Evolutionary conservation across 2,329 filamentous ascomycete genomes (phyloP).

Genomic region (Pseudogymnoascus sp.): DNA sequence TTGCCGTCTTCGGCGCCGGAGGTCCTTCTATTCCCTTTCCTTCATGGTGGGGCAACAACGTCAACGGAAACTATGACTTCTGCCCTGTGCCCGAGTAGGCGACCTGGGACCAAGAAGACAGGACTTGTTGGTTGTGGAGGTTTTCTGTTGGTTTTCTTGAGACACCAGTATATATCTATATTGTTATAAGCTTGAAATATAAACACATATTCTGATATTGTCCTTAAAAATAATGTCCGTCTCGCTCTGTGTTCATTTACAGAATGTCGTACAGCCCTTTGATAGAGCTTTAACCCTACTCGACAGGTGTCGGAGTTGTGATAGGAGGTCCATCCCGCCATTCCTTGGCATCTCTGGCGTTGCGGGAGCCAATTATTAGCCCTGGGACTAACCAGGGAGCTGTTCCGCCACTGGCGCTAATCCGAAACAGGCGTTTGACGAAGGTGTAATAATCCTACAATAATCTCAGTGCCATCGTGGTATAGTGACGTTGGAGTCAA

Average conservation of each 20-base stretch:
- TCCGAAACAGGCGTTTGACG: neutral
- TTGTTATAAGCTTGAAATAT: neutral
- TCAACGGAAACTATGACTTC: conserved; percentile 23
- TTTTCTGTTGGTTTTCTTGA: neutral
- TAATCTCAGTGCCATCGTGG: neutral
- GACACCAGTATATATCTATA: neutral
- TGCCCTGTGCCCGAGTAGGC: conserved; percentile 16
- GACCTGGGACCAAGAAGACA: neutral
- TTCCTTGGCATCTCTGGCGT: neutral
- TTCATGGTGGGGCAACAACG: conserved; percentile 32
- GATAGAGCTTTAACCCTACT: neutral
- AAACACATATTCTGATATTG: neutral
- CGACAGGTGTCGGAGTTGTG: neutral
- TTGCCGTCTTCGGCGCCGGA: conserved; percentile 38
- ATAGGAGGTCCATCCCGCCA: neutral
- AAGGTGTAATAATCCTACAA: neutral
- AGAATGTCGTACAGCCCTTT: neutral
- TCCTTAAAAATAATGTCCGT: neutral
- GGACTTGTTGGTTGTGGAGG: neutral
- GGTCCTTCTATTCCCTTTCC: conserved; percentile 33
- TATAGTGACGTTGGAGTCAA: neutral
- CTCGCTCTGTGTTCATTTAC: neutral
- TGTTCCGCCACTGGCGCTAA: neutral
- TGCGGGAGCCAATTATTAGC: neutral
- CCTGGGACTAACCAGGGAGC: neutral